Percentiles rank a stretch among this genome's conserved stretches.
These are phyloP conservation scores for Pueraria montana DNA, from an alignment of 306 rosid genomes.

Conservation along the genomic window DNA sequence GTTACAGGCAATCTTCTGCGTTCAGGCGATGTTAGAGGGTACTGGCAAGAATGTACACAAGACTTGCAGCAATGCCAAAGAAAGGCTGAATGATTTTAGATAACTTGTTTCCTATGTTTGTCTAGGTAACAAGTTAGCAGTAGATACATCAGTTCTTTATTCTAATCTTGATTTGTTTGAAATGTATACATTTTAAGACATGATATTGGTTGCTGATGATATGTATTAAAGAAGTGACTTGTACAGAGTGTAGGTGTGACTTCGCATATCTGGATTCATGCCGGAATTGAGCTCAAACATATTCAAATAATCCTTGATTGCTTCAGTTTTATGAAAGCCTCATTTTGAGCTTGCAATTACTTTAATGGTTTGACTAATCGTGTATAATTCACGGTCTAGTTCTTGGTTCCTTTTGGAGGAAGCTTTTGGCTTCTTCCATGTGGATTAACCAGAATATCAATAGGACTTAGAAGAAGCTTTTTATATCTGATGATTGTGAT, in stretches of 20 bases:
- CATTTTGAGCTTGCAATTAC: no score
- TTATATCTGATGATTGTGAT: no score
- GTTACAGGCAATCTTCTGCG: conserved; percentile 90
- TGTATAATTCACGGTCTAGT: no score
- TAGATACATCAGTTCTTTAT: conserved; percentile 19
- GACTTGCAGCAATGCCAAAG: conserved; percentile 98
- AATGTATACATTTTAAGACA: conserved; percentile 44
- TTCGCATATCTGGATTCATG: conserved; percentile 13
- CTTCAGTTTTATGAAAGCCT: conserved; percentile 18
- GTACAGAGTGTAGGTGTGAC: conserved; percentile 43
- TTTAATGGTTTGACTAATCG: no score
- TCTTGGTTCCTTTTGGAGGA: no score
- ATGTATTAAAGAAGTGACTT: conserved; percentile 33
- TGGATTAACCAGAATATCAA: no score
- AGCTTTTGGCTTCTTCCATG: no score
- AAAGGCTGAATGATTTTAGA: conserved; percentile 71
- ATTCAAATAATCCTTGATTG: conserved; percentile 33
- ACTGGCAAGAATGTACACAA: conserved; percentile 96
- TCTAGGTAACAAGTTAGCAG: conserved; percentile 35
- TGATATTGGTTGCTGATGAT: conserved; percentile 30
- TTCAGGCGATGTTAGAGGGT: conserved; percentile 88
- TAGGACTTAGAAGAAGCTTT: no score
- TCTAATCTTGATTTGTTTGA: conserved; percentile 37
- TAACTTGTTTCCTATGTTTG: conserved; percentile 35
- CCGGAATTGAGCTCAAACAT: conserved; percentile 29